Conservation (phyloP, 345 rosid genomes). For the Moricandia arvensis region DNA sequence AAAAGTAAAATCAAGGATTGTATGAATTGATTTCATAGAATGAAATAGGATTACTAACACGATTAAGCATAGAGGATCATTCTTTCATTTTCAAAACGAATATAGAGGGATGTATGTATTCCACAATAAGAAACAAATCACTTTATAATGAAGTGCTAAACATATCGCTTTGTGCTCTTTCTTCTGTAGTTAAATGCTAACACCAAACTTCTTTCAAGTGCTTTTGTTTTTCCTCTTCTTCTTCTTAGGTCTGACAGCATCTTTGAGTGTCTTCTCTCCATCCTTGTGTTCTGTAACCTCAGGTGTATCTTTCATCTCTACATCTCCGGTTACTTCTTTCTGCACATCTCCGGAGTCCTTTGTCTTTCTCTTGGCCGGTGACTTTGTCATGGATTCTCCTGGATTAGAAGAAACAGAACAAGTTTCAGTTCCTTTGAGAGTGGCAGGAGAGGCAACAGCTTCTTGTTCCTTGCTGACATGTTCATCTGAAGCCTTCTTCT, state of each 20-base stretch:
- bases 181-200: neutral
- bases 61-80: neutral
- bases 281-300: conserved; percentile 31
- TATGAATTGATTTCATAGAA: too few relatives aligned
- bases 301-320: conserved; percentile 25
- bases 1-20: too few relatives aligned
- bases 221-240: conserved; percentile 66
- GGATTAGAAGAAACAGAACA: conserved; percentile 2
- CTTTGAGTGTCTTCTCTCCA: conserved; percentile 62
- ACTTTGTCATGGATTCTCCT: neutral
- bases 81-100: neutral
- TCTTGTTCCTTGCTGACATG: conserved; percentile 28
- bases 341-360: neutral
- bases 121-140: neutral
- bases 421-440: conserved; percentile 19
- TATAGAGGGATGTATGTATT: neutral
- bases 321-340: conserved; percentile 18
- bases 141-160: neutral
- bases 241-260: conserved; percentile 78
- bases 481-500: conserved; percentile 20
- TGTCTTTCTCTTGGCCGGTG: conserved; percentile 15
- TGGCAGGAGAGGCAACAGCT: conserved; percentile 5
- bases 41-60: neutral
- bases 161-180: neutral
- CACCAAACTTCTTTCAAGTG: conserved; percentile 12